Evolutionary conservation across 2,329 filamentous ascomycete species (phyloP).

Genomic region (Dactylellina parvicollis): DNA sequence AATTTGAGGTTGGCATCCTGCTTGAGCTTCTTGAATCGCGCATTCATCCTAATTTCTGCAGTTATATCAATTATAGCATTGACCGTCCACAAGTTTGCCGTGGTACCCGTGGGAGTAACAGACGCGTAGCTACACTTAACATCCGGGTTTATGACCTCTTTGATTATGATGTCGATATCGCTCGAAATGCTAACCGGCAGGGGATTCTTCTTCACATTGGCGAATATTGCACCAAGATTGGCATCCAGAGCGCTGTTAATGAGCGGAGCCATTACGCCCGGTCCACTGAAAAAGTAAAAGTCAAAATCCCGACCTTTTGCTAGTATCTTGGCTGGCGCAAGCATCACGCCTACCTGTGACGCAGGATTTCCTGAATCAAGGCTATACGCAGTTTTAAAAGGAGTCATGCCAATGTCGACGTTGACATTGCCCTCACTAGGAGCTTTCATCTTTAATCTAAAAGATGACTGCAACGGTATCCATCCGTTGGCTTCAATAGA

Average conservation of each 20-base stretch:
- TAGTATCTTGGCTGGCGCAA: constrained; percentile 40
- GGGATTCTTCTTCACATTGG: constrained; percentile 33
- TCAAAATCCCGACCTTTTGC: constrained; percentile 38
- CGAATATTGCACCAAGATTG: constrained; percentile 28
- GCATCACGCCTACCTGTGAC: constrained; percentile 23
- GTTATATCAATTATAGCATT: constrained; percentile 43
- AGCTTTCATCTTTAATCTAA: constrained; percentile 13
- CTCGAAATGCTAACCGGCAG: constrained; percentile 4
- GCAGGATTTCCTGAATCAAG: constrained; percentile 3
- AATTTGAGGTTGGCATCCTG: constrained; percentile 27
- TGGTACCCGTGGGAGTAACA: constrained; percentile 2
- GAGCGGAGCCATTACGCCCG: constrained; percentile 19
- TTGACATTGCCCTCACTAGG: constrained; percentile 12
- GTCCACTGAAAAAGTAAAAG: constrained; percentile 48
- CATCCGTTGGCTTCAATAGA: constrained; percentile 37
- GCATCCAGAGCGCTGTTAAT: constrained; percentile 46
- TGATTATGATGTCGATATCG: constrained; percentile 41
- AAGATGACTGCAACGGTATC: constrained; percentile 41
- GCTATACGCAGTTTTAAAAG: constrained; percentile 32
- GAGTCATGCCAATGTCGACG: constrained; percentile 37
- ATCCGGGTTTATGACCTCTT: constrained; percentile 25
- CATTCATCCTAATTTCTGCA: constrained; percentile 18
- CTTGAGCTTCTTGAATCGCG: constrained; percentile 30
- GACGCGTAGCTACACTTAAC: constrained; percentile 42
- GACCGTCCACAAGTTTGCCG: neutral